Base-by-base conservation (phyloP, 192 early-diverging fungal species). In the Endogone sp. region DNA sequence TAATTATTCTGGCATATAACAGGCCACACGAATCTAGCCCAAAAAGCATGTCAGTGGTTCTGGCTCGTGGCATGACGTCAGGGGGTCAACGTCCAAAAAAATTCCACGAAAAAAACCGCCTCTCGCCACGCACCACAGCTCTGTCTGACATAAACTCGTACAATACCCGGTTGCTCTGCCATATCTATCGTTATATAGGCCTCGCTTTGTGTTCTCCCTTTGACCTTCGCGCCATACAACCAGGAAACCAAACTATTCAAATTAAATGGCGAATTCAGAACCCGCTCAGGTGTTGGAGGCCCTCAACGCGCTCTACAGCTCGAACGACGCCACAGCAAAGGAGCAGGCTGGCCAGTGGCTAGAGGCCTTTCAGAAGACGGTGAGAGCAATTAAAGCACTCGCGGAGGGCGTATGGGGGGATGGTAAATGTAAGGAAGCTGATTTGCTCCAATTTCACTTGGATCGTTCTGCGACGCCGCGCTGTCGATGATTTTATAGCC, bases 321-420 rank as follows among this genome's bases (percentile, higher is more conserved):
- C 71, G 1, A 66, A 71, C 24, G 75, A 81, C 58, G 61, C 68
- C 29, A 68, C 60, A 29, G 62, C 69, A 23, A 84, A 83, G 62
- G 79, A 77, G 60, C 78, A 86, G 70, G 94, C 95, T 13, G 85
- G 87, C 73, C 67, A 69, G 29, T 96, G 94, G 92, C 82, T 98
- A 65, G 85, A 92, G 64, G 78, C 76, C 64, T 98, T 94, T 71
- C 96, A 96, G 79, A 91, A 92, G 72, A 92, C 87, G 78, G 94
- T 94, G 82, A 67, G 85, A 71, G 54, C 9, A 24, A 44, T 44
- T 29, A 27, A 27, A 20, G 28, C 60, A 23, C 44, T n/a, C 20
- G 22, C 49, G 27, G 37, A 56, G 2, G 29, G 29, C 29, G n/a
- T 63, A n/a, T n/a, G 20, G 22, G 25, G n/a, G n/a, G n/a, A n/a